These are phyloP conservation scores for Vaccinium darrowii DNA, from an alignment of 148 eudicot genomes.

Conservation along the genomic window DNA sequence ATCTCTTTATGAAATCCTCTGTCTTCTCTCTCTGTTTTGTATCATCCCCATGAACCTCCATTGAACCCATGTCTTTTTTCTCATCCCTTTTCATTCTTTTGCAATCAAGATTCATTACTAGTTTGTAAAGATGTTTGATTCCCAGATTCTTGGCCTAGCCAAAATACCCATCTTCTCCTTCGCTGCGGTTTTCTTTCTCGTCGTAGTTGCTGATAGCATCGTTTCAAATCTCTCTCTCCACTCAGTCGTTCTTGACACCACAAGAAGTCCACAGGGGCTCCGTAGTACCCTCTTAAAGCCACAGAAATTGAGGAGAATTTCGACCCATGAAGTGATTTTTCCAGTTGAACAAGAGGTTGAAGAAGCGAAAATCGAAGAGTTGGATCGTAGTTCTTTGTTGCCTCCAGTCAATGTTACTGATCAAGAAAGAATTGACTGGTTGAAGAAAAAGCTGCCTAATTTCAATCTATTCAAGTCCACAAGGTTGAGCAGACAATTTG, in stretches of 20 bases:
- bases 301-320: background rate
- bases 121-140: slow-evolving; percentile 1
- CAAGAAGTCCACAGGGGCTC: background rate
- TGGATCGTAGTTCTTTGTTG: background rate
- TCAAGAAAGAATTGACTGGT: slow-evolving; percentile 30
- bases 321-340: background rate
- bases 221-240: slow-evolving; percentile 26
- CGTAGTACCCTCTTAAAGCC: background rate
- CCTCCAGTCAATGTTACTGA: slow-evolving; percentile 22
- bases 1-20: background rate
- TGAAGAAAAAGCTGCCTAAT: slow-evolving; percentile 22
- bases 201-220: slow-evolving; percentile 20
- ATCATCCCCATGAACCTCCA: background rate
- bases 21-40: no score
- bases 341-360: background rate
- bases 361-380: background rate
- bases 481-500: slow-evolving; percentile 19
- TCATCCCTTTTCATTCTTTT: background rate
- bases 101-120: background rate
- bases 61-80: background rate
- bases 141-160: slow-evolving; percentile 8
- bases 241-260: background rate
- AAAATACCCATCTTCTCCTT: slow-evolving; percentile 29
- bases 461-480: slow-evolving; percentile 36
- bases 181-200: slow-evolving; percentile 13